Evolutionary conservation across 2,329 filamentous ascomycete species (phyloP), one percentile per base, ranked within the genome.

Genomic region (Fonsecaea monophora): DNA sequence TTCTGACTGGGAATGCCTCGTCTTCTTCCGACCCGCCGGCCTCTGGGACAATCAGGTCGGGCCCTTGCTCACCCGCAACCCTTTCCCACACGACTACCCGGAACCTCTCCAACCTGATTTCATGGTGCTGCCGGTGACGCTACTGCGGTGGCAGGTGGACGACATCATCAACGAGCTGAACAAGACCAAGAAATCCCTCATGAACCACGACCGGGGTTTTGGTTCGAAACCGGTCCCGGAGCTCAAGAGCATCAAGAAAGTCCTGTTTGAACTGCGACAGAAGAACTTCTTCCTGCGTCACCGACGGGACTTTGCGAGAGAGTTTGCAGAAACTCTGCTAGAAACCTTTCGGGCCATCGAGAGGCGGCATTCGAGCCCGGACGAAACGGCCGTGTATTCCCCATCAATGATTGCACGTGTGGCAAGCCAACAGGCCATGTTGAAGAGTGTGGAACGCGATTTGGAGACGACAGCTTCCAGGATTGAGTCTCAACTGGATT

Each of bases 1-100:
- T 13, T 34, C 54, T 21, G 54, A 57, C 21, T 57, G 54, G 54
- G 54, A 37, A 18, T 57, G 54, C 54, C 54, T 57, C 18, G 10
- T 57, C 54, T 38, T 57, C 25, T 25, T 25, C 2, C 25, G 25
- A 25, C 25, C 25, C 25, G 25, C 25, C 25, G 25, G 25, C 25
- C 25, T 25, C 25, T 25, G 25, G 25, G 25, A 25, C 25, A 2
- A 25, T 25, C 25, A 25, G 2, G 5, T 7, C 12, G 3, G 32
- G 3, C 3, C 54, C 54, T 38, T 57, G 34, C 54, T 57, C 6
- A 34, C 10, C 54, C 32, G 38, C 13, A 37, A 18, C 4, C 38
- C 54, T 15, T 57, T 57, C 18, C 54, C 54, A 57, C 38, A 9
- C 3, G 54, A 57, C 34, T 57, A 57, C 38, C 32, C 54, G 32